Evolutionary conservation across 208 protist species (phyloP).

Genomic region (Crithidia sp.): DNA sequence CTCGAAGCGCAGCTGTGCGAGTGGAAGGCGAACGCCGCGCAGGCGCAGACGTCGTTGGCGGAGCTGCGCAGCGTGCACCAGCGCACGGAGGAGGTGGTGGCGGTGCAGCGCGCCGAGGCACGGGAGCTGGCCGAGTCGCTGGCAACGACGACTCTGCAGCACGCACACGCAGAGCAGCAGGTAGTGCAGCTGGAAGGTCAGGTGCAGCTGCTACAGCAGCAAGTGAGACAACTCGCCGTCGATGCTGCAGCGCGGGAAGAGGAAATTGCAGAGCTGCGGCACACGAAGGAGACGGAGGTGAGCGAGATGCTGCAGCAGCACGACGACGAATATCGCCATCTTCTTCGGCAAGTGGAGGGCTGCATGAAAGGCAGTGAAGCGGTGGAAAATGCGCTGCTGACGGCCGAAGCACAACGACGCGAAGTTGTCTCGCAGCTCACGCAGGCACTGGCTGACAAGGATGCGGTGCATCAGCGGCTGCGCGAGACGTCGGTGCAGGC

Average conservation of each 20-base stretch:
- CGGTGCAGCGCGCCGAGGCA: conserved; percentile 20
- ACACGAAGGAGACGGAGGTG: conserved; percentile 14
- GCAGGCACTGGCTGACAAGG: conserved; percentile 27
- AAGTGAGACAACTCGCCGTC: conserved; percentile 19
- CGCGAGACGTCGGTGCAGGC: conserved; percentile 30
- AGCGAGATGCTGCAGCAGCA: conserved; percentile 21
- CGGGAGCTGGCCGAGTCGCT: conserved; percentile 23
- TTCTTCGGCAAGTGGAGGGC: conserved; percentile 42
- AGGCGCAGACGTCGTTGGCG: conserved; percentile 21
- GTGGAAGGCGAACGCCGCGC: conserved; percentile 9
- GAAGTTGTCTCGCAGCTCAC: conserved; percentile 28
- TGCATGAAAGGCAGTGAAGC: conserved; percentile 51
- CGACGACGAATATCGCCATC: conserved; percentile 16
- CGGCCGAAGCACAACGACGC: conserved; percentile 30
- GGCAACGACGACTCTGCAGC: conserved; percentile 23
- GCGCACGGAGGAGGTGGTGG: conserved; percentile 28
- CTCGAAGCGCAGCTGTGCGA: conserved; percentile 17
- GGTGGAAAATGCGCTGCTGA: conserved; percentile 43
- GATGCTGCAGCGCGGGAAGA: conserved; percentile 14
- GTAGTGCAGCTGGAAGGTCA: conserved; percentile 12
- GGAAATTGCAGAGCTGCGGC: conserved; percentile 22
- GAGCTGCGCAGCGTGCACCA: conserved; percentile 37
- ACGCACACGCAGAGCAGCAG: conserved; percentile 19
- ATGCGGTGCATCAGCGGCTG: conserved; percentile 21
- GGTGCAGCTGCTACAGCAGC: conserved; percentile 5